phyloP scores from a whole-genome alignment of 106 monocot genomes.

The Apostasia ramifera region DNA sequence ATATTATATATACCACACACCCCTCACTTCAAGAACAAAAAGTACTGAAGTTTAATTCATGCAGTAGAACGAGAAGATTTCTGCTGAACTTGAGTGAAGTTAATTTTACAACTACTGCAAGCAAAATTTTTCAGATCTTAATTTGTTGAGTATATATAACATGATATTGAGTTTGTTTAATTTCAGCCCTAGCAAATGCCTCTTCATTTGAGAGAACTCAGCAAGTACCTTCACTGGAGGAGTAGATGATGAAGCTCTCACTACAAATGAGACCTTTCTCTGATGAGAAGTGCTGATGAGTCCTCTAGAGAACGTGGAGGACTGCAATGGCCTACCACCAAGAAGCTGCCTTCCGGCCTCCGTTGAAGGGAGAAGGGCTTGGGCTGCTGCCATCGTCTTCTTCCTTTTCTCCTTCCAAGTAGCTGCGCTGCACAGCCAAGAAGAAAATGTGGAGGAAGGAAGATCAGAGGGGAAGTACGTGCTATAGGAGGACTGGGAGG shows the following conservation, averaged over 20 bases:
- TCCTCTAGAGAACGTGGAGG: conserved; percentile 17
- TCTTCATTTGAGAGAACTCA: no score
- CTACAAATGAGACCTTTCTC: conserved; percentile 50
- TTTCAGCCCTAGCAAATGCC: neutral
- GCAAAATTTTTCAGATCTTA: no score
- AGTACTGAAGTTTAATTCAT: no score
- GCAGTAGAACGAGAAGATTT: no score
- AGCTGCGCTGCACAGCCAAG: neutral
- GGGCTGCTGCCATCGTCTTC: conserved; percentile 41
- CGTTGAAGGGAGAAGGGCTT: conserved; percentile 85
- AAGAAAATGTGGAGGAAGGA: neutral
- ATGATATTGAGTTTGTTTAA: neutral
- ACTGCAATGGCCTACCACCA: conserved; percentile 54
- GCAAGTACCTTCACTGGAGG: conserved; percentile 69
- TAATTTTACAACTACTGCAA: neutral
- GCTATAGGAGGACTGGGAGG: neutral
- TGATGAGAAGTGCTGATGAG: conserved; percentile 18
- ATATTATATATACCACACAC: no score
- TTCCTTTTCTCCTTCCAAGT: neutral
- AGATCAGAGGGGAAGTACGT: neutral
- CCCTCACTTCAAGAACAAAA: no score
- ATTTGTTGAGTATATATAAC: neutral
- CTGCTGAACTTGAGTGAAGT: no score
- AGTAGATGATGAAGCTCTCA: conserved; percentile 56
- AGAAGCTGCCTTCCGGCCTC: conserved; percentile 78